These are phyloP conservation scores for Pseudonitzschia multiseries DNA, from an alignment of 108 stramenopile genomes.

Conservation along the genomic window DNA sequence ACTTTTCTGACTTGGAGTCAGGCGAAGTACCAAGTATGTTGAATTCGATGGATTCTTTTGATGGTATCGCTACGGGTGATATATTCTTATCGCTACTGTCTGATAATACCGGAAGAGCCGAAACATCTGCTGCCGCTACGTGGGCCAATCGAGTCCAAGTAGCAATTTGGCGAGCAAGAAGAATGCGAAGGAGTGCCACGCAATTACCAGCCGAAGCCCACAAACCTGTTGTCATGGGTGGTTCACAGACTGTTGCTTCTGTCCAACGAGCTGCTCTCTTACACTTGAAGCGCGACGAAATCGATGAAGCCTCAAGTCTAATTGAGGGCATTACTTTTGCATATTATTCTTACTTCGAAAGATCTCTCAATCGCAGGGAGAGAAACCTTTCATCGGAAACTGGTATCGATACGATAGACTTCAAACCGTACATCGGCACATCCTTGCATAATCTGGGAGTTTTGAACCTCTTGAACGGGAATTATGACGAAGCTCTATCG, in stretches of 20 bases:
- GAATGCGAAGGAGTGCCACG: conserved; percentile 30
- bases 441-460: conserved; percentile 46
- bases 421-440: conserved; percentile 38
- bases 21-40: conserved; percentile 28
- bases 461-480: conserved; percentile 39
- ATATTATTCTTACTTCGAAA: conserved; percentile 42
- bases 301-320: conserved; percentile 41
- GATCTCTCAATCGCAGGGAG: conserved; percentile 26
- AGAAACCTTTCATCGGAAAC: not conserved
- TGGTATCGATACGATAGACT: conserved; percentile 16
- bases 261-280: conserved; percentile 34
- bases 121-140: conserved; percentile 28
- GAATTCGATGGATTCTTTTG: conserved; percentile 37
- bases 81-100: conserved; percentile 45
- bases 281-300: conserved; percentile 46
- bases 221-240: not conserved
- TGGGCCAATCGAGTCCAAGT: conserved; percentile 38
- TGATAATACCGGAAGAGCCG: conserved; percentile 27
- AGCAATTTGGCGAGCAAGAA: conserved; percentile 43
- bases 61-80: conserved; percentile 56
- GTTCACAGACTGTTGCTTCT: conserved; percentile 16
- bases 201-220: conserved; percentile 1
- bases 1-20: conserved; percentile 2
- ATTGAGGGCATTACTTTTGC: conserved; percentile 47
- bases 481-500: conserved; percentile 41